Evolutionary conservation across 2,329 filamentous ascomycete species (phyloP).

Genomic region (Pseudogymnoascus destructans): DNA sequence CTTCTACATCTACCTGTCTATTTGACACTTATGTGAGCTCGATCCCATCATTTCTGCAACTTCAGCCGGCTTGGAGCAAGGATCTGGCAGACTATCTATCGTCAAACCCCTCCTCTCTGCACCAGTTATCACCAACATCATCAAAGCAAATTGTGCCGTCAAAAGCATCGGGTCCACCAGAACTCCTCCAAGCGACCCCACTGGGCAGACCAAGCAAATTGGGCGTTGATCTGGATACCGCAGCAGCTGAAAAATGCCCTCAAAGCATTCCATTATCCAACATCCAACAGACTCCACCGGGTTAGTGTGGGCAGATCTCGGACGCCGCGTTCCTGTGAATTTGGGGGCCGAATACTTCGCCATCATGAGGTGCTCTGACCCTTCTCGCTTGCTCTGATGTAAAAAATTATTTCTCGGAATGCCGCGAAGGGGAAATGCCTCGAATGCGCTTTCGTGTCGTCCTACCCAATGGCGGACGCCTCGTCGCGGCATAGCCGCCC

Average conservation of each 20-base stretch:
- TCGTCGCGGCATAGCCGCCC: conserved; percentile 2
- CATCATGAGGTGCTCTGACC: not conserved
- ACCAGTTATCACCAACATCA: conserved; percentile 3
- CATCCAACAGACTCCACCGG: conserved; percentile 4
- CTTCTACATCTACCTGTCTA: not conserved
- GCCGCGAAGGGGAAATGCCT: not conserved
- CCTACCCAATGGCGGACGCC: not conserved
- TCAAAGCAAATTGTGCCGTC: not conserved
- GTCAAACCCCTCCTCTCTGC: not conserved
- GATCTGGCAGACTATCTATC: not conserved
- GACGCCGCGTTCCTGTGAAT: not conserved
- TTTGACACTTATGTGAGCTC: not conserved
- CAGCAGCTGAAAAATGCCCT: not conserved
- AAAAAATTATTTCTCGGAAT: not conserved
- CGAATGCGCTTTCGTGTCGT: not conserved
- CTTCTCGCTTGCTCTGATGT: not conserved
- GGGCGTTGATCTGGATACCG: conserved; percentile 1
- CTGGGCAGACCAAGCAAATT: not conserved
- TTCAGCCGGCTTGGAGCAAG: conserved; percentile 1
- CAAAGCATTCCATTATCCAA: conserved; percentile 2
- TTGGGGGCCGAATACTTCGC: not conserved
- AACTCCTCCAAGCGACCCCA: not conserved
- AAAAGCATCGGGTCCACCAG: not conserved
- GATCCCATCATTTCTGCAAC: not conserved
- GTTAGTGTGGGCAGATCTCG: conserved; percentile 3